Base-by-base conservation (phyloP, 208 protist species). In the Leishmania major region DNA sequence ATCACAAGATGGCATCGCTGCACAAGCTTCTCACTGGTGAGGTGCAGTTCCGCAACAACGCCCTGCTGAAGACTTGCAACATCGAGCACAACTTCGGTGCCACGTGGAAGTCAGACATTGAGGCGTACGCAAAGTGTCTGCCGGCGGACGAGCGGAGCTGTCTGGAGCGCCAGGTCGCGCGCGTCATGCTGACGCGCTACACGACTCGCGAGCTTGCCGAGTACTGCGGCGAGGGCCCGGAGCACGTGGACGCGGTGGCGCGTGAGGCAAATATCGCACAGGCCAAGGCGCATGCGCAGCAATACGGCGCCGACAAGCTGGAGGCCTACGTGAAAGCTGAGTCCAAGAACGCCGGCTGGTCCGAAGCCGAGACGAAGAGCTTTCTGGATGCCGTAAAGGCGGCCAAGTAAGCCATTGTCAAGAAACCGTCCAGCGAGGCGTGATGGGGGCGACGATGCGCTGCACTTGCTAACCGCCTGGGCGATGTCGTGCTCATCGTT, bases 21-120 rank as follows among this genome's bases (percentile, higher is more conserved):
- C 90, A 97, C 87, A 98, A 97, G 88, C 83, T 98, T 45, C 88
- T 98, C 51, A 96, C 72, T 8, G 95, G 95, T 40, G 95, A 98
- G 89, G 71, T 84, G 45, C 84, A 91, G 78, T 96, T 98, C 87
- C 94, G 94, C 76, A 96, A 96, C 89, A 94, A 96, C 79, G 85
- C 79, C 13, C 91, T 90, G 15, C 82, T 98, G 75, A 98, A 98
- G 92, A 91, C 80, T 60, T 95, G 92, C 90, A 95, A 96, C 85
- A 90, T 98, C 55, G 91, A 93, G 81, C 89, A 95, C 87, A 94
- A 96, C 87, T 98, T 98, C 70, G 95, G 95, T 57, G 85, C 92
- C 51, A 89, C 89, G 80, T 98, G 94, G 94, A 87, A 87, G 75
- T 57, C 72, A 22, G 95, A 97, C 55, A 80, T 97, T 66, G 75